phyloP scores from a whole-genome alignment of 208 protist species.

The Trypanosoma congolense region DNA sequence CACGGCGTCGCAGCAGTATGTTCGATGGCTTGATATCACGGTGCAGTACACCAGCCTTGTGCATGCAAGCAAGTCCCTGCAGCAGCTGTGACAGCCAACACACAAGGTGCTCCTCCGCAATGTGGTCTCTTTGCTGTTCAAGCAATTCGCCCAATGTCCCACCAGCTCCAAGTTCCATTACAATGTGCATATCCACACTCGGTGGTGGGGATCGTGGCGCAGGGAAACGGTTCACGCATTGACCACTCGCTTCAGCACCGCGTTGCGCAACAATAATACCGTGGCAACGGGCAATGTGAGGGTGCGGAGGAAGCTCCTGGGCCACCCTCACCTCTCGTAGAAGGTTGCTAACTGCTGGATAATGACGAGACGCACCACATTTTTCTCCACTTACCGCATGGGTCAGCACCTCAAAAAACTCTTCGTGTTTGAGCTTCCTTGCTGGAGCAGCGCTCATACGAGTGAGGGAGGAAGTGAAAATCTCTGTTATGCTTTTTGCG shows the following conservation, averaged over 20 bases:
- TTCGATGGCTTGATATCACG: constrained; percentile 41
- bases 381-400: background rate
- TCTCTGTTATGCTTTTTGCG: constrained; percentile 18
- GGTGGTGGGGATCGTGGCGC: background rate
- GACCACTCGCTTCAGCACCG: background rate
- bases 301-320: constrained; percentile 13
- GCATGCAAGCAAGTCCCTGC: constrained; percentile 26
- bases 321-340: constrained; percentile 8
- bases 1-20: constrained; percentile 21
- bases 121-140: background rate
- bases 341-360: constrained; percentile 1
- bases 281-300: constrained; percentile 20
- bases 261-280: constrained; percentile 16
- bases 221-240: background rate
- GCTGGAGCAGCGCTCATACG: too few relatives aligned
- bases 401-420: background rate
- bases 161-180: constrained; percentile 23
- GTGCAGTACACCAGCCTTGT: constrained; percentile 27
- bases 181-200: constrained; percentile 11
- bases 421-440: background rate
- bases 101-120: constrained; percentile 22
- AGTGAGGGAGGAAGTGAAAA: constrained; percentile 2
- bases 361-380: background rate
- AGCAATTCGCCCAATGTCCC: constrained; percentile 19
- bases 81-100: constrained; percentile 24